phyloP scores from a whole-genome alignment of 495 filamentous ascomycete species.

The Bacidia rubella region DNA sequence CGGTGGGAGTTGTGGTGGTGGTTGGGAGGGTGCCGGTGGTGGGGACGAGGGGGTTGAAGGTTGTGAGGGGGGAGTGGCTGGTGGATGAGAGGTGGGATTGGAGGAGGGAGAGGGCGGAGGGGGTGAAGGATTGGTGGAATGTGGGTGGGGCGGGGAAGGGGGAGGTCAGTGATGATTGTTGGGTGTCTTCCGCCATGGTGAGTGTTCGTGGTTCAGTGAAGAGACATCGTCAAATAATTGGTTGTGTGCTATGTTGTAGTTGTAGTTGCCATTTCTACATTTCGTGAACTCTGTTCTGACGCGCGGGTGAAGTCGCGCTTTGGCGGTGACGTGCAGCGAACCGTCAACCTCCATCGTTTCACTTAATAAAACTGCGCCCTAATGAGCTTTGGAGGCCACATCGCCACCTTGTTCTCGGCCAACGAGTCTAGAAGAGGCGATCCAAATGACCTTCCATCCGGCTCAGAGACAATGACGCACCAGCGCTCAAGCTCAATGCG shows the following conservation, averaged over 20 bases:
- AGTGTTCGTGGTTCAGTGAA: neutral
- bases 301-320: neutral
- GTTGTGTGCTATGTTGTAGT: too few relatives aligned
- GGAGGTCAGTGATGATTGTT: constrained; percentile 32
- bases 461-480: neutral
- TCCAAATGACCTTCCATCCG: neutral
- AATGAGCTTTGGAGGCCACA: constrained; percentile 1
- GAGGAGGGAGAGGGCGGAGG: constrained; percentile 57
- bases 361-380: too few relatives aligned
- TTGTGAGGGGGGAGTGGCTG: constrained; percentile 26
- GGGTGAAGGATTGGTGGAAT: constrained; percentile 81
- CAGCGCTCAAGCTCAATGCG: constrained; percentile 1
- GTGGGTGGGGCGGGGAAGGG: constrained; percentile 75
- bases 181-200: constrained; percentile 40
- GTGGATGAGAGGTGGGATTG: constrained; percentile 34
- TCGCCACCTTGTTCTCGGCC: neutral
- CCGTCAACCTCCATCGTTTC: neutral
- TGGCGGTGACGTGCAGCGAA: neutral
- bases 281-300: too few relatives aligned
- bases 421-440: neutral
- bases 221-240: neutral
- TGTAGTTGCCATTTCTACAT: too few relatives aligned
- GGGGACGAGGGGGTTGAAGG: constrained; percentile 1
- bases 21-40: constrained; percentile 15
- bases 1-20: constrained; percentile 49